These are phyloP conservation scores for Ilex paraguariensis DNA, from an alignment of 305 asterid species.

Conservation along the genomic window DNA sequence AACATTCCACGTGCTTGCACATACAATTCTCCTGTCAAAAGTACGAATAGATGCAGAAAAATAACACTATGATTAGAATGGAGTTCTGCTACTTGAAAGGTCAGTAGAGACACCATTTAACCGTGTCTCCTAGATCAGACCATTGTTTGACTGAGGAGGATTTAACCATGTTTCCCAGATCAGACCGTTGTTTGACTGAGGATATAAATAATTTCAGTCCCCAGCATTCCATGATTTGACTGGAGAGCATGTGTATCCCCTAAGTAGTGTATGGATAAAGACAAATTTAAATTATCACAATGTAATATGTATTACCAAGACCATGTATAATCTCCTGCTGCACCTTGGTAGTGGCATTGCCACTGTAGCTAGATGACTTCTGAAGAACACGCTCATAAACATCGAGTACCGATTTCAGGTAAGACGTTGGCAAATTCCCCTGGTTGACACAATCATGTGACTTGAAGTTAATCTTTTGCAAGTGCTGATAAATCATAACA, in stretches of 20 bases:
- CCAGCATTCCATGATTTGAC: background rate
- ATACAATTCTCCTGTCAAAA: conserved; percentile 84
- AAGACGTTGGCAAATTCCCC: conserved; percentile 80
- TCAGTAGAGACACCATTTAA: background rate
- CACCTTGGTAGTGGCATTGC: conserved; percentile 67
- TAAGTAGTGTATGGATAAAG: no score
- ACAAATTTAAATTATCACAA: no score
- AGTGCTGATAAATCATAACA: background rate
- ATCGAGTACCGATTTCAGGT: conserved; percentile 75
- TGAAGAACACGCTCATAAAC: conserved; percentile 78
- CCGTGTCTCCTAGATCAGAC: background rate
- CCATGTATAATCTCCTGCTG: conserved; percentile 93
- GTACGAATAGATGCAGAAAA: conserved; percentile 11
- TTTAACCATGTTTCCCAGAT: background rate
- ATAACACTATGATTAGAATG: background rate
- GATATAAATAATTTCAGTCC: background rate
- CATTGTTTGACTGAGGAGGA: background rate
- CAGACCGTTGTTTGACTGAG: background rate
- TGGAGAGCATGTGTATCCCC: no score
- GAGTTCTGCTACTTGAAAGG: background rate
- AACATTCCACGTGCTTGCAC: conserved; percentile 83
- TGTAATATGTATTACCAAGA: conserved; percentile 54
- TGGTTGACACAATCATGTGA: conserved; percentile 25
- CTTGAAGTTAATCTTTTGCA: background rate
- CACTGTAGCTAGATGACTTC: conserved; percentile 48